These are phyloP conservation scores for Neofusicoccum umdonicola DNA, from an alignment of 2,329 filamentous ascomycete genomes.

Conservation along the genomic window DNA sequence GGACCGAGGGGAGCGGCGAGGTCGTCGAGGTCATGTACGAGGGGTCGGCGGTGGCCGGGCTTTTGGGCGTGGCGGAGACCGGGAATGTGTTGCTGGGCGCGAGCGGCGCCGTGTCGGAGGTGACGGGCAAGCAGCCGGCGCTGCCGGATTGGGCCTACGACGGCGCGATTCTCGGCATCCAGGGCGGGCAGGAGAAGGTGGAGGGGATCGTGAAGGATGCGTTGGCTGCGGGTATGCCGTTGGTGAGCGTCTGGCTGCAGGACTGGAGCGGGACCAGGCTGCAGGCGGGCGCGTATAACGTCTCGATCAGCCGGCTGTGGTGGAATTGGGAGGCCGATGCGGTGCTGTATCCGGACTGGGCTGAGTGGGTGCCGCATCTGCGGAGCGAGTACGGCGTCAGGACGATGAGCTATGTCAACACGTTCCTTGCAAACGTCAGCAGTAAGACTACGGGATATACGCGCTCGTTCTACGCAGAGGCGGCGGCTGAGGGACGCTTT, in stretches of 20 bases:
- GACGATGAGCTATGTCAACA: conserved; percentile 34
- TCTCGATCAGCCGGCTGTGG: conserved; percentile 34
- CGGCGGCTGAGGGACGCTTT: conserved; percentile 29
- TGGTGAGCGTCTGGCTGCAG: conserved; percentile 38
- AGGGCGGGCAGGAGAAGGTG: conserved; percentile 37
- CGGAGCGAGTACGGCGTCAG: conserved; percentile 31
- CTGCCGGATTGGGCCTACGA: conserved; percentile 25
- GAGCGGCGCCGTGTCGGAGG: conserved; percentile 30
- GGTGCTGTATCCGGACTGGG: conserved; percentile 35
- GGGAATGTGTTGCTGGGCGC: conserved; percentile 24
- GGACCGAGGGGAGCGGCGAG: neutral
- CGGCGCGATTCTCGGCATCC: conserved; percentile 38
- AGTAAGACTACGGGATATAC: conserved; percentile 32
- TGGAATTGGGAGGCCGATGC: conserved; percentile 42
- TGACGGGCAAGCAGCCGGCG: conserved; percentile 35
- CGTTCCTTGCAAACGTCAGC: conserved; percentile 36
- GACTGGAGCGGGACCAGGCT: conserved; percentile 38
- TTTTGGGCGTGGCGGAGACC: neutral
- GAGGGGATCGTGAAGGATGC: conserved; percentile 34
- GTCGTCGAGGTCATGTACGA: conserved; percentile 6
- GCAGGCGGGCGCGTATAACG: conserved; percentile 33
- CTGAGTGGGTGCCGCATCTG: conserved; percentile 34
- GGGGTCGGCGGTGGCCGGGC: neutral
- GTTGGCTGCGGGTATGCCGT: conserved; percentile 28
- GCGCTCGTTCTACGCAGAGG: conserved; percentile 34